A percentile compares a stretch with the other conserved stretches of the same genome.
These are phyloP conservation scores for Rhizopus sp. DNA, from an alignment of 371 early-diverging fungal genomes.

Conservation along the genomic window DNA sequence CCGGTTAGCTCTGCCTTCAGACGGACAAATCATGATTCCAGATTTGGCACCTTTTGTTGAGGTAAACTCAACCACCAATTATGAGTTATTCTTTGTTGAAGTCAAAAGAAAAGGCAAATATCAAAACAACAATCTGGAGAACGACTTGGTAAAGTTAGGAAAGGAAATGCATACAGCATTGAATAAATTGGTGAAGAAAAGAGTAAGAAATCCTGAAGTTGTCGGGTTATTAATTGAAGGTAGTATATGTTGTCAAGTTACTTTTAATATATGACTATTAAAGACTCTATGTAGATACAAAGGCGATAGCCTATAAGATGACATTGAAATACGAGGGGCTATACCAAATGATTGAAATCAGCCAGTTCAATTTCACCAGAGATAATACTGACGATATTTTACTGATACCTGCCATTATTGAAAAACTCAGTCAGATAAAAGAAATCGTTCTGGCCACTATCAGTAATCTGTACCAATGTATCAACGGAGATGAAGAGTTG, in stretches of 20 bases:
- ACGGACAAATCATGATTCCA: slow-evolving; percentile 17
- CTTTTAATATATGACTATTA: slow-evolving; percentile 6
- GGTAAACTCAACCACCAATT: slow-evolving; percentile 12
- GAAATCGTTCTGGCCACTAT: slow-evolving; percentile 5
- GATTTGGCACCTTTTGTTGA: slow-evolving; percentile 20
- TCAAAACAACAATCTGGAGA: slow-evolving; percentile 12
- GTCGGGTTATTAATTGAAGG: slow-evolving; percentile 20
- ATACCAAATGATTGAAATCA: slow-evolving; percentile 9
- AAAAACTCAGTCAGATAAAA: not conserved
- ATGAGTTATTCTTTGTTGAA: slow-evolving; percentile 23
- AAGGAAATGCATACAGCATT: slow-evolving; percentile 20
- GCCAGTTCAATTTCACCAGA: not conserved
- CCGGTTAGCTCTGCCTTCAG: slow-evolving; percentile 5
- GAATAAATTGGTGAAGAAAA: slow-evolving; percentile 21
- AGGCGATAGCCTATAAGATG: slow-evolving; percentile 4
- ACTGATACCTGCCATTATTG: slow-evolving; percentile 4
- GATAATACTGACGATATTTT: slow-evolving; percentile 6
- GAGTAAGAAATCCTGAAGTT: slow-evolving; percentile 17
- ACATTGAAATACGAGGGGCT: slow-evolving; percentile 4
- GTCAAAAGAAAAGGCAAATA: slow-evolving; percentile 23
- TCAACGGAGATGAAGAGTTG: slow-evolving; percentile 1
- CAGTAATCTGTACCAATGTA: not conserved
- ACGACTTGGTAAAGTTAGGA: slow-evolving; percentile 19
- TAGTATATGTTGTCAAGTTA: not conserved
- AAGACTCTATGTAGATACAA: slow-evolving; percentile 4